Evolutionary conservation across 2,329 filamentous ascomycete species (phyloP), one percentile per base, ranked within the genome.

Genomic region (Aspergillus sp.): DNA sequence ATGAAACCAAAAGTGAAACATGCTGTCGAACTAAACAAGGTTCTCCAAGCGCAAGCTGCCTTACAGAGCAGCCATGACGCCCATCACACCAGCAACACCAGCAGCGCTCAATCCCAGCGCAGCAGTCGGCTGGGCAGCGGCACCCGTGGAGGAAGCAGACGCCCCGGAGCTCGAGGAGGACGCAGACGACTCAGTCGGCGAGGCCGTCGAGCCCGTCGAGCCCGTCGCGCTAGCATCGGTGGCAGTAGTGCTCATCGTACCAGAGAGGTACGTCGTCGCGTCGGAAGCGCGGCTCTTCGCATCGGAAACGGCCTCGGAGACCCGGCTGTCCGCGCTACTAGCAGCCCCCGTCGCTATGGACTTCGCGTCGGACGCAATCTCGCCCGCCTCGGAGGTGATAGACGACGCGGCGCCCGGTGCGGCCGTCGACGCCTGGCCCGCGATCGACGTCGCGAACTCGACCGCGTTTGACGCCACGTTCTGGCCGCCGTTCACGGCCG

Each of bases 21-120:
- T 8, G 4, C 15, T 14, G 20, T 12, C 16, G 7, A 37, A 25
- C 16, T 20, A n/a, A 26, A 26, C 3, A n/a, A n/a, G n/a, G n/a
- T n/a, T n/a, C n/a, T n/a, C n/a, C n/a, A n/a, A n/a, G n/a, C n/a
- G n/a, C n/a, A n/a, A n/a, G n/a, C n/a, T 17, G 12, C 17, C 39
- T 45, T 53, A 54, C 35, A 54, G 44, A 33, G 45, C 50, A 39
- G 41, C 47, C 49, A 54, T 54, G 19, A 52, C 33, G 33, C 51
- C 51, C 8, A 54, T 31, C 6, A 54, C 30, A 44, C 51, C 51
- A 8, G 46, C 51, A 16, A 52, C 33, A 40, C 47, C 50, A 12
- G 44, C 50, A 24, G 47, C 26, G 12, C 35, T 34, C 31, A 28
- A 22, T 2, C 35, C 32, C 8, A 43, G 34, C 16, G 49, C 37